Base-by-base conservation (phyloP, 108 stramenopile species). In the Skeletonema potamos region DNA sequence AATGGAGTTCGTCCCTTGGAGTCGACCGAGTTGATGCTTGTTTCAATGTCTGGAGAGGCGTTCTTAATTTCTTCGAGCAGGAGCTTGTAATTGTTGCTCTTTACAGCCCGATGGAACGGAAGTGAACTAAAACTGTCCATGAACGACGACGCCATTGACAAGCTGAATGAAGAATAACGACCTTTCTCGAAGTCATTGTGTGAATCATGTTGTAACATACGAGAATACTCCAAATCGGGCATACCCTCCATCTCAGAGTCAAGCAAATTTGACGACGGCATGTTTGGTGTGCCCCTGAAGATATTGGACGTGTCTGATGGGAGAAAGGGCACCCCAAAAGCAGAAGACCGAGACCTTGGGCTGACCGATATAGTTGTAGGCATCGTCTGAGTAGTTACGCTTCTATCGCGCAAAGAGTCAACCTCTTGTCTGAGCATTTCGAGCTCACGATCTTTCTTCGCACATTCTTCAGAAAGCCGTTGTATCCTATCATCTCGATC, bases 1-100 rank as follows among this genome's bases (percentile, higher is more conserved):
- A 96, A 64, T 3, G 95, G 86, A 10, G 89, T 87, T 64, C 79
- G 62, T 17, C 79, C 79, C 27, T 58, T 69, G 7, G 64, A 70
- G 62, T 81, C 79, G 15, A 48, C 20, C 20, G 79, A 39, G 43
- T 81, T 81, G 34, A 81, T 74, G 20, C 72, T 68, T 6, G 69
- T 30, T 20, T 81, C 79, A 15, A 70, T 44, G 34, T 68, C 67
- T 54, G 64, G 22, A 34, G 79, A 58, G 1, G 48, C 48, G 17
- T 54, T 56, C 20, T 70, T 22, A 3, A 81, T 64, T 58, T 70
- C 68, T n/a, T 65, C 51, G 26, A 74, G 48, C 27, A 81, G 51
- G 64, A 59, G 33, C 6, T 55, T 54, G 36, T 74, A 66, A 33
- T 81, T 54, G 28, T 73, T 70, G 57, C 29, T 32, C 34, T 56